phyloP scores from a whole-genome alignment of 805 yeast genomes.

The Ogataea methanolica region DNA sequence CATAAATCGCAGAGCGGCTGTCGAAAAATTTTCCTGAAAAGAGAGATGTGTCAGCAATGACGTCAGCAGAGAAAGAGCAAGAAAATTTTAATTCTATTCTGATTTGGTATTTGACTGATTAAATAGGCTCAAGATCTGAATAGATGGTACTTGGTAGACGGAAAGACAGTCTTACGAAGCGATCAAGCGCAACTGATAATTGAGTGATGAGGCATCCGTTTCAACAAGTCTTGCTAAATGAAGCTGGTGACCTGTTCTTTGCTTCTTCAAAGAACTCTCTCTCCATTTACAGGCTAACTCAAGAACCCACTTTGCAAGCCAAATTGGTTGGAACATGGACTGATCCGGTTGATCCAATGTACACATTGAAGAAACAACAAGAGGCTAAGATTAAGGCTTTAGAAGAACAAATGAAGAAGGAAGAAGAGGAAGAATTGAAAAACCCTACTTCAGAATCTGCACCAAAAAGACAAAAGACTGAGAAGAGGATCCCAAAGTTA shows the following conservation, averaged over 20 bases:
- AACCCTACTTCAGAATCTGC: constrained; percentile 7
- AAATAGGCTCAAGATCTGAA: not conserved
- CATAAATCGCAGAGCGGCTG: too few species aligned
- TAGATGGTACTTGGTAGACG: not conserved
- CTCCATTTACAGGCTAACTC: constrained; percentile 41
- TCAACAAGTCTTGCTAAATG: constrained; percentile 48
- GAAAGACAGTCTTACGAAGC: not conserved
- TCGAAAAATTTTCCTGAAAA: not conserved
- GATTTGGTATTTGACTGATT: too few species aligned
- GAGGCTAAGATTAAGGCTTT: constrained; percentile 33
- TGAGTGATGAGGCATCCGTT: constrained; percentile 60
- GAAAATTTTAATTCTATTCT: too few species aligned
- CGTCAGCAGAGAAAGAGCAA: too few species aligned
- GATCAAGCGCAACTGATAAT: too few species aligned
- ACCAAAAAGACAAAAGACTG: constrained; percentile 30
- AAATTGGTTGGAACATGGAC: constrained; percentile 54
- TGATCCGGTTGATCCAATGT: constrained; percentile 50
- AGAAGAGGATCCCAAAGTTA: constrained; percentile 41
- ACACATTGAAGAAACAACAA: constrained; percentile 43
- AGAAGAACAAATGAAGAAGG: constrained; percentile 26
- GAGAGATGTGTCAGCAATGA: not conserved
- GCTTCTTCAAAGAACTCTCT: constrained; percentile 55
- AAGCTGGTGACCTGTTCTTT: constrained; percentile 44
- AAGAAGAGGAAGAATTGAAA: constrained; percentile 22
- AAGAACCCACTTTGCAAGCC: constrained; percentile 32